phyloP scores from a whole-genome alignment of 2,329 filamentous ascomycete genomes.

The Lomentospora prolificans region DNA sequence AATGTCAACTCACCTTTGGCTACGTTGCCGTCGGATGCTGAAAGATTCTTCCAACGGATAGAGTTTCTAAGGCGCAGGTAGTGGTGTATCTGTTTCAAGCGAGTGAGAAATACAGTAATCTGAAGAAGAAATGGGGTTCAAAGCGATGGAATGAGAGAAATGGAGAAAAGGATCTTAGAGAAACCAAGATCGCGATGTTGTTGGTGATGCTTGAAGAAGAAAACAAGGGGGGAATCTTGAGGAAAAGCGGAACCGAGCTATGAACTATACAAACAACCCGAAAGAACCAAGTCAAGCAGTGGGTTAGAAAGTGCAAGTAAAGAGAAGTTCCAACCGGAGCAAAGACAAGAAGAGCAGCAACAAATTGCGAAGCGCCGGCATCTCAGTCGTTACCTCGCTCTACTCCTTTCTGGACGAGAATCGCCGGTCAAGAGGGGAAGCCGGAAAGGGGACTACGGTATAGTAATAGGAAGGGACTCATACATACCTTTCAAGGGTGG shows the following conservation, averaged over 20 bases:
- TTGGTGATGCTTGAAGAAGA: slow-evolving; percentile 37
- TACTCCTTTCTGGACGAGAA: too few relatives aligned
- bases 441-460: not conserved
- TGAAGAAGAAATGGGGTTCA: slow-evolving; percentile 51
- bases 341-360: not conserved
- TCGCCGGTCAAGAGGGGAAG: too few relatives aligned
- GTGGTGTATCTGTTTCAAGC: slow-evolving; percentile 34
- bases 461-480: not conserved
- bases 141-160: slow-evolving; percentile 29
- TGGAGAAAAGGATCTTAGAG: slow-evolving; percentile 26
- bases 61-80: not conserved
- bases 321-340: slow-evolving; percentile 8
- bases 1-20: not conserved
- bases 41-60: not conserved
- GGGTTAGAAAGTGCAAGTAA: not conserved
- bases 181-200: slow-evolving; percentile 17
- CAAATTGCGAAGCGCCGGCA: not conserved
- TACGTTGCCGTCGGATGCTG: not conserved
- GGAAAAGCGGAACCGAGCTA: slow-evolving; percentile 1
- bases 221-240: slow-evolving; percentile 17
- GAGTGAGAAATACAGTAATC: slow-evolving; percentile 47
- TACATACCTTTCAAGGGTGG: not conserved
- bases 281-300: not conserved
- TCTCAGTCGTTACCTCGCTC: too few relatives aligned
- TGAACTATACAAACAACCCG: not conserved